phyloP scores from a whole-genome alignment of 176 grass and related monocot genomes.

The Zoysia japonica region DNA sequence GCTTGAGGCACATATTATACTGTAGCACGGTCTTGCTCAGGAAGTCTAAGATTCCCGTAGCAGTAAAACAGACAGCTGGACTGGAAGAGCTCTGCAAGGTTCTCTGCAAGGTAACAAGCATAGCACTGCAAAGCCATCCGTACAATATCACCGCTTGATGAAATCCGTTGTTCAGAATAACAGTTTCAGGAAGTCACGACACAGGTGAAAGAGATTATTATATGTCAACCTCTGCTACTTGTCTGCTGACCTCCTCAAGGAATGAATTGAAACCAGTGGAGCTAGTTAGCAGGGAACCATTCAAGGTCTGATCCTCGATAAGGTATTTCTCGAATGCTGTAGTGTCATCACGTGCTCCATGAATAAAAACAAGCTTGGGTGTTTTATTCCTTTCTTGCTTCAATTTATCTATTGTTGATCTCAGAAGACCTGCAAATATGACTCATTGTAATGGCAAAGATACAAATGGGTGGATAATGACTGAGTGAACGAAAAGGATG shows the following conservation, averaged over 20 bases:
- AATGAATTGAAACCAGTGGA: slow-evolving; percentile 48
- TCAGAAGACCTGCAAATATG: slow-evolving; percentile 61
- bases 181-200: not conserved
- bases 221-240: slow-evolving; percentile 41
- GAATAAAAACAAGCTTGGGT: slow-evolving; percentile 70
- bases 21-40: not conserved
- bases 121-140: not conserved
- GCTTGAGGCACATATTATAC: not conserved
- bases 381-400: slow-evolving; percentile 84
- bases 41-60: not conserved
- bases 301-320: slow-evolving; percentile 68
- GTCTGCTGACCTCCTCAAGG: slow-evolving; percentile 49
- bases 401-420: slow-evolving; percentile 64
- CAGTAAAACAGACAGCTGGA: not conserved
- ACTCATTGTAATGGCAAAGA: slow-evolving; percentile 28
- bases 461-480: not conserved
- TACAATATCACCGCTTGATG: not conserved
- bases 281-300: slow-evolving; percentile 45
- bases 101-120: not conserved
- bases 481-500: slow-evolving; percentile 13
- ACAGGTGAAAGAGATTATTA: not conserved
- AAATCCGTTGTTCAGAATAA: not conserved
- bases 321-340: slow-evolving; percentile 75
- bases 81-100: not conserved
- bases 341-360: slow-evolving; percentile 73